Base-by-base conservation (phyloP, 352 stramenopile species). In the Pythium chondricola region DNA sequence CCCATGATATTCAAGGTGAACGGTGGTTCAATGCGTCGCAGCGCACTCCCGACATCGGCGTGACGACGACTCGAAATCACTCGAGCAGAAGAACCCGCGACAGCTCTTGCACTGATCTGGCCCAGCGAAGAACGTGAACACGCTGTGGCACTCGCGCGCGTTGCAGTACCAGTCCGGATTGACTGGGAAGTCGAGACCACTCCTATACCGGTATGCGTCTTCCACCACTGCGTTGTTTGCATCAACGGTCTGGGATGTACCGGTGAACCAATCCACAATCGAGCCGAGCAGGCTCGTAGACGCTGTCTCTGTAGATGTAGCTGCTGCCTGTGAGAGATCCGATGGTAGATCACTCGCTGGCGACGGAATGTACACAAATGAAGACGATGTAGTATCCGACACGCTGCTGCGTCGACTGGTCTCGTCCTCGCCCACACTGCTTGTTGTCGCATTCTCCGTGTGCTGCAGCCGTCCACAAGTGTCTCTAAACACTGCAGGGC, bases 111-210 rank as follows among this genome's bases (percentile, higher is more conserved):
- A 90, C 18, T 80, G 64, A 21, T 69, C 59, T 4, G 61, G 62
- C 21, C 80, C 67, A 0, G 71, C 67, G 44, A 88, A 88, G 52
- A 90, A 71, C 5, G 65, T 60, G 29, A 90, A 90, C 11, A 90
- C 73, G 7, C 41, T 52, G 52, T 88, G 76, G 47, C 79, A 90
- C 3, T 66, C 46, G 1, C 41, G 31, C 9, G 69, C 63, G 41
- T 90, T 88, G 63, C 79, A 90, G 43, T 87, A 90, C 79, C 79
- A 90, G 45, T 65, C 56, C 13, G 79, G 76, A 0, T 72, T 63
- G 49, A 84, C 66, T 0, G 79, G 72, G 27, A 90, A 86, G 41
- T 64, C 43, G 7, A 64, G n/a, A n/a, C n/a, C 50, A 11, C 43
- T 17, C 32, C 32, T 22, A 5, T 20, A 17, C n/a, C 43, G 20